These are phyloP conservation scores for Hylodesmum podocarpum DNA, from an alignment of 306 rosid species.

Conservation along the genomic window DNA sequence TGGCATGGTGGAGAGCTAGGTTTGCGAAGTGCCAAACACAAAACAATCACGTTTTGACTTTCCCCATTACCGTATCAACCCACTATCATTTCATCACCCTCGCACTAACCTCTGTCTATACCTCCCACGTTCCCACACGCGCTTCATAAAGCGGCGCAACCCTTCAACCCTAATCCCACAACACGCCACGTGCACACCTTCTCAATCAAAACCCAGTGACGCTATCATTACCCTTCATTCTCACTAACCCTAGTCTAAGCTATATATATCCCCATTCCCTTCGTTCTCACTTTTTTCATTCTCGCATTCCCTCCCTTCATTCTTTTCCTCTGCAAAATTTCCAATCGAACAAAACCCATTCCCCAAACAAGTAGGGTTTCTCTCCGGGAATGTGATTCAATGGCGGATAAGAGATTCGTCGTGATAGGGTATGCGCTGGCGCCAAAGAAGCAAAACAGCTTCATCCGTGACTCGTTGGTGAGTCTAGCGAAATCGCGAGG, in stretches of 20 bases:
- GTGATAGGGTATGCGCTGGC: conserved; percentile 75
- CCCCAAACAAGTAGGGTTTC: conserved; percentile 29
- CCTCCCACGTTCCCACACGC: conserved; percentile 21
- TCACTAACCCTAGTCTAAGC: conserved; percentile 58
- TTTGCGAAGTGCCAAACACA: too few relatives aligned
- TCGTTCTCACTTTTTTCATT: background rate
- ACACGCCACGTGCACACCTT: conserved; percentile 48
- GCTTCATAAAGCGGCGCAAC: conserved; percentile 37
- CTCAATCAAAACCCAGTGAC: conserved; percentile 18
- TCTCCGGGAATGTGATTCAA: conserved; percentile 42
- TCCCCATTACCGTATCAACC: background rate
- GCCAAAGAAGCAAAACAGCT: conserved; percentile 80
- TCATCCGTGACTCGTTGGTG: conserved; percentile 69
- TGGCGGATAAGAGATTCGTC: conserved; percentile 69
- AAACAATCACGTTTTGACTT: conserved; percentile 15
- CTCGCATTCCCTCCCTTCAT: background rate
- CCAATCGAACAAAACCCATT: background rate
- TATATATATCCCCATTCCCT: conserved; percentile 38
- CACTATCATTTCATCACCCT: conserved; percentile 4
- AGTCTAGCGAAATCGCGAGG: conserved; percentile 67
- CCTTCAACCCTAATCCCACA: background rate
- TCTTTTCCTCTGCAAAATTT: background rate
- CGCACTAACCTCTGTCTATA: background rate
- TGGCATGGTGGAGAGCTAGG: background rate
- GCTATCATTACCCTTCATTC: conserved; percentile 32